phyloP scores from a whole-genome alignment of 1,139 yeast species.

The Yamadazyma conglobata region DNA sequence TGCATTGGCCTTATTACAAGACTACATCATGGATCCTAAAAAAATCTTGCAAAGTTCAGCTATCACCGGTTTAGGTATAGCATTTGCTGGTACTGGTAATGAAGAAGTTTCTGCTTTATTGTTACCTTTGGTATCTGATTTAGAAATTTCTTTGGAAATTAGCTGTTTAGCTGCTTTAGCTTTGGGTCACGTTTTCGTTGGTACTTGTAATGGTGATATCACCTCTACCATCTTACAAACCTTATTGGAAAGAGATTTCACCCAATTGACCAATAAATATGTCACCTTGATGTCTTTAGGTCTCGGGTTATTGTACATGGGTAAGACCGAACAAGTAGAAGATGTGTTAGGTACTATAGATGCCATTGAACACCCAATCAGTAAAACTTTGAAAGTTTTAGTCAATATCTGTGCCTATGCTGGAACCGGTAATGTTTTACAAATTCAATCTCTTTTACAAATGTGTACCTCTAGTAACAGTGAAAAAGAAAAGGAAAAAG shows the following conservation, averaged over 20 bases:
- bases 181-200: slow-evolving; percentile 91
- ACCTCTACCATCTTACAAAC: slow-evolving; percentile 89
- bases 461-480: slow-evolving; percentile 62
- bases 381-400: slow-evolving; percentile 83
- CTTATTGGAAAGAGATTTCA: slow-evolving; percentile 75
- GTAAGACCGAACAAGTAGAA: slow-evolving; percentile 92
- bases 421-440: slow-evolving; percentile 96
- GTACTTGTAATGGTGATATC: slow-evolving; percentile 92
- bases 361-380: slow-evolving; percentile 94
- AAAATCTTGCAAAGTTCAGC: slow-evolving; percentile 72
- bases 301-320: slow-evolving; percentile 86
- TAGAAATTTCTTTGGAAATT: slow-evolving; percentile 70
- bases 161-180: slow-evolving; percentile 88
- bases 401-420: slow-evolving; percentile 94
- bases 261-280: slow-evolving; percentile 81
- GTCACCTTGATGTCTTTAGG: slow-evolving; percentile 89
- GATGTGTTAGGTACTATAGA: slow-evolving; percentile 92
- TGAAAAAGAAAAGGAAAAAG: slow-evolving; percentile 38
- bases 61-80: slow-evolving; percentile 86
- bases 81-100: slow-evolving; percentile 92
- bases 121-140: slow-evolving; percentile 84
- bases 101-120: slow-evolving; percentile 77
- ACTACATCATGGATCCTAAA: slow-evolving; percentile 56
- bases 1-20: slow-evolving; percentile 80
- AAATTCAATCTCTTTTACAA: slow-evolving; percentile 86